Percentiles rank a stretch among this genome's conserved stretches.
Evolutionary conservation across 1,284 basidiomycete genomes (phyloP).

Genomic region (Fistulinella cinereoalba): DNA sequence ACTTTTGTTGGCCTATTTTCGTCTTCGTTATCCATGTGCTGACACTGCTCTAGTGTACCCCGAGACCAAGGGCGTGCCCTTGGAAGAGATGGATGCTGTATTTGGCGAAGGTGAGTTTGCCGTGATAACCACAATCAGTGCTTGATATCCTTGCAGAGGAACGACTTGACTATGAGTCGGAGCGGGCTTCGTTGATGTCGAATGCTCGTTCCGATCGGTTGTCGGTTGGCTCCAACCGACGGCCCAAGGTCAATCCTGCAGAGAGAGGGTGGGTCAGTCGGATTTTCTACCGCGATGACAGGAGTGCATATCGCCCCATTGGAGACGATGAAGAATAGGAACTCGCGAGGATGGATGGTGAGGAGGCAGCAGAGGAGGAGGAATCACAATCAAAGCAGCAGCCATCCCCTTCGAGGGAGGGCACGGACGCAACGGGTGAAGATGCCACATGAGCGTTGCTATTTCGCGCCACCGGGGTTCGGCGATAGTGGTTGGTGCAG

Average conservation of each 20-base stretch:
- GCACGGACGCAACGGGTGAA: slow-evolving; percentile 7
- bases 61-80: slow-evolving; percentile 74
- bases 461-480: slow-evolving; percentile 4
- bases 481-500: slow-evolving; percentile 5
- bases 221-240: slow-evolving; percentile 31
- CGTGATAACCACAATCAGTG: neutral
- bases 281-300: slow-evolving; percentile 47
- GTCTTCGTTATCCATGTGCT: slow-evolving; percentile 1
- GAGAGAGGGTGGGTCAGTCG: slow-evolving; percentile 48
- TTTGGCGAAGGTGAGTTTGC: slow-evolving; percentile 67
- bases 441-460: slow-evolving; percentile 10
- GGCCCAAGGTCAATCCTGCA: slow-evolving; percentile 22
- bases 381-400: slow-evolving; percentile 11
- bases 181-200: slow-evolving; percentile 58
- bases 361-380: slow-evolving; percentile 24
- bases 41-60: slow-evolving; percentile 60
- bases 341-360: slow-evolving; percentile 58
- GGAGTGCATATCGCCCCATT: slow-evolving; percentile 55
- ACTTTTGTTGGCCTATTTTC: slow-evolving; percentile 56
- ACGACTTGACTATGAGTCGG: slow-evolving; percentile 69
- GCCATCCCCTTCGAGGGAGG: slow-evolving; percentile 11
- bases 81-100: slow-evolving; percentile 82
- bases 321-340: slow-evolving; percentile 56
- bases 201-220: slow-evolving; percentile 38
- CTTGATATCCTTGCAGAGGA: slow-evolving; percentile 50